These are phyloP conservation scores for Falciphora oryzae DNA, from an alignment of 2,329 filamentous ascomycete genomes.

Conservation along the genomic window DNA sequence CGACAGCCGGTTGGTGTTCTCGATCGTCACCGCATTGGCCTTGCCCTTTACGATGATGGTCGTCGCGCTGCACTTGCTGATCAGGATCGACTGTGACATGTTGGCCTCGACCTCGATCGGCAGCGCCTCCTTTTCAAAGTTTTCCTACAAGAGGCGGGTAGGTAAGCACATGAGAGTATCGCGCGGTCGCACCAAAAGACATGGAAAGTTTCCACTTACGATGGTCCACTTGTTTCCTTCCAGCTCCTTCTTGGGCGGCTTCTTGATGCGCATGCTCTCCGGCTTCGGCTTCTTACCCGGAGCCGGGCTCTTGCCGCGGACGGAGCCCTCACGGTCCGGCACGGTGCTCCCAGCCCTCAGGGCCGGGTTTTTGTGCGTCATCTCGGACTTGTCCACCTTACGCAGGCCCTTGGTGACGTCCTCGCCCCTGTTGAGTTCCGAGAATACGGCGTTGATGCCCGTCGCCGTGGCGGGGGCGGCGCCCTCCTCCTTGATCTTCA, in stretches of 20 bases:
- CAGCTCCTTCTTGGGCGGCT: conserved; percentile 71
- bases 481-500: conserved; percentile 49
- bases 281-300: conserved; percentile 85
- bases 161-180: neutral
- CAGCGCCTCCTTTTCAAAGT: conserved; percentile 71
- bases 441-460: conserved; percentile 84
- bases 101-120: conserved; percentile 77
- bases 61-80: conserved; percentile 85
- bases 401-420: conserved; percentile 82
- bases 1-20: conserved; percentile 80
- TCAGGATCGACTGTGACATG: conserved; percentile 83
- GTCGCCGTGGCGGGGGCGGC: conserved; percentile 39
- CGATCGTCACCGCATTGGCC: conserved; percentile 92
- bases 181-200: neutral
- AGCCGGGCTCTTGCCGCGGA: conserved; percentile 73
- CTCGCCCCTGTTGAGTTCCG: conserved; percentile 82
- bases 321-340: conserved; percentile 43
- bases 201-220: conserved; percentile 38
- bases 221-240: conserved; percentile 93
- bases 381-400: conserved; percentile 91
- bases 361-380: conserved; percentile 97
- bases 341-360: conserved; percentile 70
- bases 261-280: conserved; percentile 78
- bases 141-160: conserved; percentile 53
- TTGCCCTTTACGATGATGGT: conserved; percentile 89